These are phyloP conservation scores for Sclerotinia glacialis DNA, from an alignment of 2,329 filamentous ascomycete genomes.

Conservation along the genomic window DNA sequence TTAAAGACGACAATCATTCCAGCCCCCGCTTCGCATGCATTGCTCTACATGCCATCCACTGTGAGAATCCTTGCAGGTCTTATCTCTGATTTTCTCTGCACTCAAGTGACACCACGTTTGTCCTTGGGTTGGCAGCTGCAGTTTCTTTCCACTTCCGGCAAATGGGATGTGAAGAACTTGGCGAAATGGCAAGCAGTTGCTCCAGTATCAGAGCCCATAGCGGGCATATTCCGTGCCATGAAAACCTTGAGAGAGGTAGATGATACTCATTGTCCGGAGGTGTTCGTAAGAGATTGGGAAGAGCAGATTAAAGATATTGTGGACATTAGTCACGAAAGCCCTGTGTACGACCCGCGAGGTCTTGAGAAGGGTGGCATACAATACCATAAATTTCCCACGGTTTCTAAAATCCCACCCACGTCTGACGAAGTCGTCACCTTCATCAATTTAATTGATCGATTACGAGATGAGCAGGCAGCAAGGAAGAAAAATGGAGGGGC, in stretches of 20 bases:
- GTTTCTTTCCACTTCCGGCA: conserved; percentile 82
- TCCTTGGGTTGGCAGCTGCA: conserved; percentile 88
- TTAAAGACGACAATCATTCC: conserved; percentile 71
- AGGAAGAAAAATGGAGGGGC: conserved; percentile 45
- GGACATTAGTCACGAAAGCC: conserved; percentile 87
- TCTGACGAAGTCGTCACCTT: conserved; percentile 52
- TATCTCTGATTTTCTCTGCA: conserved; percentile 76
- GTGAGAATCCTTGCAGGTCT: conserved; percentile 76
- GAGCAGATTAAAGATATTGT: conserved; percentile 70
- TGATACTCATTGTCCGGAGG: conserved; percentile 70
- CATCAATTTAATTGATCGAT: conserved; percentile 55
- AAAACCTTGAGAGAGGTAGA: conserved; percentile 93
- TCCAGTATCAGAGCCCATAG: conserved; percentile 77
- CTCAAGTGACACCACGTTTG: conserved; percentile 72
- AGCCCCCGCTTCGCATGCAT: conserved; percentile 74
- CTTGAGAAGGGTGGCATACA: conserved; percentile 64
- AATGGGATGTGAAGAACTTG: conserved; percentile 98
- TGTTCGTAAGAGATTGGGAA: conserved; percentile 68
- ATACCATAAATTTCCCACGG: conserved; percentile 86
- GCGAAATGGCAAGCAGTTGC: conserved; percentile 81
- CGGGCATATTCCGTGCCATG: conserved; percentile 78
- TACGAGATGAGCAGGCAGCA: conserved; percentile 55
- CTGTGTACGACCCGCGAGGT: conserved; percentile 78
- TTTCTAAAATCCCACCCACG: conserved; percentile 82
- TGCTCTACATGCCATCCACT: conserved; percentile 76